A percentile compares a stretch with the other conserved stretches of the same genome.
phyloP scores from a whole-genome alignment of 768 basidiomycete genomes.

The Jaapia argillacea region DNA sequence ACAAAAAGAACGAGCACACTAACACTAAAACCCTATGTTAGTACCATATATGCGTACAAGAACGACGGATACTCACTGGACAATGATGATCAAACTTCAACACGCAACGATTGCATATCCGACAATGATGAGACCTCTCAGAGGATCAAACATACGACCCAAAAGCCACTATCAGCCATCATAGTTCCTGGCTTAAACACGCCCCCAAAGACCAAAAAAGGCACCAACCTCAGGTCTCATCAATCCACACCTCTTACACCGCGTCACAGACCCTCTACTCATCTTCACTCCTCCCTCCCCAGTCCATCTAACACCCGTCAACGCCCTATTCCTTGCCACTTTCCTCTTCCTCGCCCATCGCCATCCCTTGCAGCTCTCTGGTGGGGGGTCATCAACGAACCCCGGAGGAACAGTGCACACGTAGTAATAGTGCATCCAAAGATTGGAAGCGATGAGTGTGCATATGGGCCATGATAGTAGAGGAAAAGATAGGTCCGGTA shows the following conservation, averaged over 20 bases:
- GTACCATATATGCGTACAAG: background rate
- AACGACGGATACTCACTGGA: constrained; percentile 47
- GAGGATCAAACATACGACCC: constrained; percentile 1
- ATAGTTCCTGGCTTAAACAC: no score
- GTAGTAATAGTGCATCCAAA: constrained; percentile 78
- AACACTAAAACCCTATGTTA: constrained; percentile 13
- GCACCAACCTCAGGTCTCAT: constrained; percentile 68
- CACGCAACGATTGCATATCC: constrained; percentile 84
- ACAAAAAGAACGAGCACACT: constrained; percentile 9
- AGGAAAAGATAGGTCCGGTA: background rate
- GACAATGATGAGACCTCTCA: constrained; percentile 89
- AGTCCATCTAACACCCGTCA: constrained; percentile 42
- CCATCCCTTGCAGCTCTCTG: constrained; percentile 26
- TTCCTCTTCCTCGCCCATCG: constrained; percentile 47
- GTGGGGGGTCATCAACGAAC: constrained; percentile 53
- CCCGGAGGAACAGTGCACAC: constrained; percentile 78
- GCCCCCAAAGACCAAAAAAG: background rate
- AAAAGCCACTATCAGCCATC: constrained; percentile 4
- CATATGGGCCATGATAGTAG: constrained; percentile 41
- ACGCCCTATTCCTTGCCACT: constrained; percentile 14
- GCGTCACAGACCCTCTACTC: constrained; percentile 43
- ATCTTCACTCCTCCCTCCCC: constrained; percentile 36
- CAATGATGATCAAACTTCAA: constrained; percentile 90
- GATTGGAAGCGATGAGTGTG: constrained; percentile 65
- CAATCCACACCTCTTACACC: constrained; percentile 60